Evolutionary conservation across 306 rosid genomes (phyloP), one percentile per base, ranked within the genome.

Genomic region (Quercus gilva): DNA sequence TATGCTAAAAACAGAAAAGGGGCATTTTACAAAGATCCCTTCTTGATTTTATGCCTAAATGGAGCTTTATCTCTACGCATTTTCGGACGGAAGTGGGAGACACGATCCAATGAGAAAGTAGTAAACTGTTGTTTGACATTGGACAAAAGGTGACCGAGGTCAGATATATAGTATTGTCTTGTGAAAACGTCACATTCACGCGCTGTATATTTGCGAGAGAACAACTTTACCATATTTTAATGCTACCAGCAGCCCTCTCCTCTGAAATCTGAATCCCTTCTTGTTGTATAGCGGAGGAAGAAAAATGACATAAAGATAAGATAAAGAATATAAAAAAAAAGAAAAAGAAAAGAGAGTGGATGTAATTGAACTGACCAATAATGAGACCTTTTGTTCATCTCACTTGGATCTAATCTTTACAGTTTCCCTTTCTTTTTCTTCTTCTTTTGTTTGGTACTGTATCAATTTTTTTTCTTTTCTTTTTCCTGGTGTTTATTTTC

Each of bases 51-150:
- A 12, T 23, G 13, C 18, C 35, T 0, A 25, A 13, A 60, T 2
- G 33, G 69, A 63, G 69, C 35, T 77, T 20, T 52, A 9, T 35
- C 15, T 71, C 58, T 17, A 79, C 77, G 29, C 61, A 19, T 73
- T 75, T 33, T 17, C 20, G 2, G 18, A 33, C 25, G 65, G 25
- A 63, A 31, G 69, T 73, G 15, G 64, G 35, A 61, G 1, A 9
- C 81, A 82, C 81, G 78, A 73, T 18, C 83, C 80, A 78, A 74
- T 78, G 1, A 61, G 71, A 70, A 25, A 12, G 43, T 11, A 69
- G 76, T 17, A 21, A 82, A 77, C 28, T 67, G 65, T 73, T 45
- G 67, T 55, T 60, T 51, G 71, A 26, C 20, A 63, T 8, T 9
- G 53, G 51, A 55, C 35, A 56, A 67, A 25, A 7, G 61, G 71